These are phyloP conservation scores for Nakazawaea wickerhamii DNA, from an alignment of 805 yeast genomes.

Conservation along the genomic window DNA sequence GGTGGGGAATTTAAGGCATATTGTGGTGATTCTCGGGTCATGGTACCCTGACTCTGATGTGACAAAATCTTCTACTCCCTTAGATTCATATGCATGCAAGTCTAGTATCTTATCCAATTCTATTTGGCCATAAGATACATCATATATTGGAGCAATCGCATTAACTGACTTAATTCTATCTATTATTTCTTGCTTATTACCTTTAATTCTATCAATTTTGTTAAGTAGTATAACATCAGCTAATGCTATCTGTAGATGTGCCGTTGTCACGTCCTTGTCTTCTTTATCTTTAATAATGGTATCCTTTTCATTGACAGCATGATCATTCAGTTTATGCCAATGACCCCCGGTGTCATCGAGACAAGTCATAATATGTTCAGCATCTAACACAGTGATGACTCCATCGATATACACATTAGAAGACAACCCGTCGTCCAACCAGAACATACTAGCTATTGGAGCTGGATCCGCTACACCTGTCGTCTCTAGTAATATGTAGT, in stretches of 20 bases:
- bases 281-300: conserved; percentile 19
- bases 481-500: conserved; percentile 88
- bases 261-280: conserved; percentile 58
- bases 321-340: conserved; percentile 44
- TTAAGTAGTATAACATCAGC: conserved; percentile 82
- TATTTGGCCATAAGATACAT: conserved; percentile 72
- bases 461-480: conserved; percentile 98
- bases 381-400: conserved; percentile 81
- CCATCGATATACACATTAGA: conserved; percentile 89
- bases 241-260: conserved; percentile 83
- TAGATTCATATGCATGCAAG: conserved; percentile 67
- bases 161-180: conserved; percentile 48
- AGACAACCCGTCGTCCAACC: conserved; percentile 88
- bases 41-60: conserved; percentile 28
- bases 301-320: conserved; percentile 30
- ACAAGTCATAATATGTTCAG: conserved; percentile 57
- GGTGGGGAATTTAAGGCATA: conserved; percentile 40
- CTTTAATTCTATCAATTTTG: conserved; percentile 57
- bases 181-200: conserved; percentile 21
- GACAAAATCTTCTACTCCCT: conserved; percentile 16
- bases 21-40: conserved; percentile 50
- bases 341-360: conserved; percentile 71
- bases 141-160: conserved; percentile 56
- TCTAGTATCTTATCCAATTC: conserved; percentile 64
- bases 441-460: conserved; percentile 94